These are phyloP conservation scores for Alternaria sp. DNA, from an alignment of 2,329 filamentous ascomycete species.

Conservation along the genomic window DNA sequence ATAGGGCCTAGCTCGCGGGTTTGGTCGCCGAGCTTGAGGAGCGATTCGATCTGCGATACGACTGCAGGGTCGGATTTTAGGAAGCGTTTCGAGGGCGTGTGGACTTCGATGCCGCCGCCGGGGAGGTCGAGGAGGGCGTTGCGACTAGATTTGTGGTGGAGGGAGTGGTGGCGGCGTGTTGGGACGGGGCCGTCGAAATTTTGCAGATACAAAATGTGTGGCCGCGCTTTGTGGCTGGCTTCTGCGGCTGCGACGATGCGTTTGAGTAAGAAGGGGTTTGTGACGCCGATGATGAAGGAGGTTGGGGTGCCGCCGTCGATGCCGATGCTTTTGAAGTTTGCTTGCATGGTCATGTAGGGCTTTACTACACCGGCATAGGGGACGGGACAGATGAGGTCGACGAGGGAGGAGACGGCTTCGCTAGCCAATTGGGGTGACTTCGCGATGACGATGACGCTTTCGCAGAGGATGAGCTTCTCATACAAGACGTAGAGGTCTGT, in stretches of 20 bases:
- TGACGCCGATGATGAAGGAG: constrained; percentile 50
- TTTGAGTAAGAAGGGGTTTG: constrained; percentile 51
- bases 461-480: constrained; percentile 51
- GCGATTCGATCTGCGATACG: constrained; percentile 42
- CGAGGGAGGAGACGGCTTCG: constrained; percentile 48
- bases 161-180: constrained; percentile 44
- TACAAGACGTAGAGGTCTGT: constrained; percentile 50
- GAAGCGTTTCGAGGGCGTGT: constrained; percentile 45
- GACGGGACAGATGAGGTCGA: constrained; percentile 50
- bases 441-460: constrained; percentile 49
- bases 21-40: constrained; percentile 40
- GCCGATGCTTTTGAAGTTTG: constrained; percentile 49
- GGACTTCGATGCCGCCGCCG: constrained; percentile 48
- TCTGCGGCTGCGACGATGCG: constrained; percentile 46
- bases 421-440: constrained; percentile 51
- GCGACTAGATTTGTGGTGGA: constrained; percentile 44
- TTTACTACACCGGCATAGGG: constrained; percentile 50
- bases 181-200: constrained; percentile 46
- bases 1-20: constrained; percentile 45
- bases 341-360: constrained; percentile 54
- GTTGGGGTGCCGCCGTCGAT: constrained; percentile 48
- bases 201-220: constrained; percentile 49
- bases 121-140: constrained; percentile 49
- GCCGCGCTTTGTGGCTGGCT: constrained; percentile 39
- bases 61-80: constrained; percentile 46